Evolutionary conservation across 768 basidiomycete species (phyloP).

Genomic region (Trametopsis cervina): DNA sequence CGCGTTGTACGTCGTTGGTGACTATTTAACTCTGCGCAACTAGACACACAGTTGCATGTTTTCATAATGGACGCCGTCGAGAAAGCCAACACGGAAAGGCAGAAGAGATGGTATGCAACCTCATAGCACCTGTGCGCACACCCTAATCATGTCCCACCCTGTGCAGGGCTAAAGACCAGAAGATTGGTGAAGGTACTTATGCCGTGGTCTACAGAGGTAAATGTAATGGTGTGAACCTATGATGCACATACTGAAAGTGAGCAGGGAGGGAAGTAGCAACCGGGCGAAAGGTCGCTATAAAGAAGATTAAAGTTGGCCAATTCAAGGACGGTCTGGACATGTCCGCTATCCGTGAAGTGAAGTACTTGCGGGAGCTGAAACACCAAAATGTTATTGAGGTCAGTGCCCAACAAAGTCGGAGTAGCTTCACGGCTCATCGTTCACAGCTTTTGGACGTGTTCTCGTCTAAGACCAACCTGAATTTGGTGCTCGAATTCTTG

Average conservation of each 20-base stretch:
- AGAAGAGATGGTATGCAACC: constrained; percentile 62
- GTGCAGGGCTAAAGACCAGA: constrained; percentile 69
- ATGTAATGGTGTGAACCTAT: constrained; percentile 14
- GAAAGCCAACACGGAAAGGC: constrained; percentile 65
- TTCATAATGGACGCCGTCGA: constrained; percentile 91
- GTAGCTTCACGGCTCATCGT: background rate
- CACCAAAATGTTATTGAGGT: constrained; percentile 97
- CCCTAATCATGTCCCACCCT: background rate
- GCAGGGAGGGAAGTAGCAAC: constrained; percentile 70
- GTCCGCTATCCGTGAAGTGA: constrained; percentile 98
- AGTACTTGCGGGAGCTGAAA: constrained; percentile 87
- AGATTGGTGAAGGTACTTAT: constrained; percentile 89
- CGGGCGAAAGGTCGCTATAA: constrained; percentile 87
- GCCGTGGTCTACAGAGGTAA: constrained; percentile 92
- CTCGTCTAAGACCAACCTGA: constrained; percentile 92
- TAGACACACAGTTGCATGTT: too few species aligned
- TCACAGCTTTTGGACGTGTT: constrained; percentile 90
- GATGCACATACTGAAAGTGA: constrained; percentile 5
- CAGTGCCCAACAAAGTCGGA: too few species aligned
- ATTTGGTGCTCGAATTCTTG: constrained; percentile 94
- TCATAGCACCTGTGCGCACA: background rate
- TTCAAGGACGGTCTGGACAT: constrained; percentile 99
- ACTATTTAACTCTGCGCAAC: too few species aligned
- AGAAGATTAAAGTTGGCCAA: constrained; percentile 95
- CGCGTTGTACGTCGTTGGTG: too few species aligned